Evolutionary conservation across 306 rosid species (phyloP).

Genomic region (Vigna nakashimae): DNA sequence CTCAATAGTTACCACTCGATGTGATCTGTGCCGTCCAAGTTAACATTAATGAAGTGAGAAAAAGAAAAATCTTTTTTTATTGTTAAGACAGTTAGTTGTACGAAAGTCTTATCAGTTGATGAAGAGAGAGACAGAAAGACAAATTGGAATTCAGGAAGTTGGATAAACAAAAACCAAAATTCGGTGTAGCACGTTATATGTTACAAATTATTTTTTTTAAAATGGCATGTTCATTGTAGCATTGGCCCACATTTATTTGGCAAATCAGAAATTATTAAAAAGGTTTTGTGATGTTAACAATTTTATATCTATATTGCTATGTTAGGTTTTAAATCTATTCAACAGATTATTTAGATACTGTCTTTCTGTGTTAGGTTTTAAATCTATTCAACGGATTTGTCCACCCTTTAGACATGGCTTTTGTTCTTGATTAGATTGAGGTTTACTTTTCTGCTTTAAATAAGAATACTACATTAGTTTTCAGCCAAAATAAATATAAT

Average conservation of each 20-base stretch:
- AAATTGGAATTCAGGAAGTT: neutral
- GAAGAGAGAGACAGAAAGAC: neutral
- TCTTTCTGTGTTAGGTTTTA: slow-evolving; percentile 2
- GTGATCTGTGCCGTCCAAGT: too few relatives aligned
- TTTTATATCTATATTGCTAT: neutral
- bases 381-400: slow-evolving; percentile 9
- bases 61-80: neutral
- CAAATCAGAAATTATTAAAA: neutral
- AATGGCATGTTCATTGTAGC: neutral
- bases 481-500: too few relatives aligned
- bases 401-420: neutral
- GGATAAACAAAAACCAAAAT: neutral
- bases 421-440: neutral
- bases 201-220: neutral
- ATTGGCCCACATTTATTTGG: slow-evolving; percentile 24
- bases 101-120: neutral
- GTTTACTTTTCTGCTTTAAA: too few relatives aligned
- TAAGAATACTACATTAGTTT: too few relatives aligned
- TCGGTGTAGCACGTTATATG: neutral
- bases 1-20: too few relatives aligned
- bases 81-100: neutral
- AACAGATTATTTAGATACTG: neutral
- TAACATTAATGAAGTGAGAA: too few relatives aligned
- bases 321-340: slow-evolving; percentile 26
- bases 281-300: neutral